Base-by-base conservation (phyloP, 2,329 filamentous ascomycete genomes). In the Aureobasidium leucospermi region DNA sequence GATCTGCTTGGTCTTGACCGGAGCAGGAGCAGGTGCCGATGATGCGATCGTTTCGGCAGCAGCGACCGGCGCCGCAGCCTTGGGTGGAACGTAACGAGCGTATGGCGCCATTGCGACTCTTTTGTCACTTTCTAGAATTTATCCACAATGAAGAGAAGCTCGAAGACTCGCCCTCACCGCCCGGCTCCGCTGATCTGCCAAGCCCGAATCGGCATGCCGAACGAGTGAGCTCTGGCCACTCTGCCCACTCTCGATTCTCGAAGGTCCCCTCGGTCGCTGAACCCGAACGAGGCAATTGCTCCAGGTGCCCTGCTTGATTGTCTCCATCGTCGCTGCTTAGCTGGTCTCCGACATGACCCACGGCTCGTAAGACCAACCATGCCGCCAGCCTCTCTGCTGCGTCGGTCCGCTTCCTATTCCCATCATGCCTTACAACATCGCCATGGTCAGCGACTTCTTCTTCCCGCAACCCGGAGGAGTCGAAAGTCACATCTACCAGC, bases 371-470 rank as follows among this genome's bases (percentile, higher is more conserved):
- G 9, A 32, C 15, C 47, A 28, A 38, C 16, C 28, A 52, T 56
- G 48, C 43, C 38, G 39, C 39, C 49, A 29, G 42, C 57, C 10
- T 19, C 34, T n/a, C 28, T 43, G 15, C 38, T 51, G 58, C 23
- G 29, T 29, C 15, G 42, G 15, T 15, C 6, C 43, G n/a, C 13
- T 23, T 23, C 6, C 7, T 38, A 3, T 15, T 11, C 9, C 16
- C 39, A 38, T 28, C 19, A 88, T 87, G 85, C 79, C 84, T 58
- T 87, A 87, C 78, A 87, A 86, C 67, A 87, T 88, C 70, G 85
- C 85, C 61, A 99, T 99, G 94, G 89, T 96, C 73, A 92, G 93
- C 82, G 94, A 99, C 80, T 96, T 96, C 82, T 99, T 99, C 85
- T 99, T 95, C 72, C 94, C 94, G 13, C 93, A 97, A 70, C 93